Conservation (phyloP, 805 yeast species). For the Suhomyces kilbournensis region DNA sequence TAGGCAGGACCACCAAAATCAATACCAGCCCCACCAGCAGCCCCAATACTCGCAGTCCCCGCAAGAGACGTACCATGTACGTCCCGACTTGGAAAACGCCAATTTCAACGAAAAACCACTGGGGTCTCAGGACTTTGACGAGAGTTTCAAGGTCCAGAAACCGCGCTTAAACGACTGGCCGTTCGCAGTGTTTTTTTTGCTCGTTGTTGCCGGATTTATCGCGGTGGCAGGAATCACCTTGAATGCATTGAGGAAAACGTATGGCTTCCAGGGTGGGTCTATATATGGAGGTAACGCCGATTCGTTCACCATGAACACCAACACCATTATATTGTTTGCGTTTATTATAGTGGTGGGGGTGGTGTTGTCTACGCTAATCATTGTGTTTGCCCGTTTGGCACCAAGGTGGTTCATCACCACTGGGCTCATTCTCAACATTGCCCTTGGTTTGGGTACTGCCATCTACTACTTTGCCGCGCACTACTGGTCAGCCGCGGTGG, state of each 20-base stretch:
- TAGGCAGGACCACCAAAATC: not conserved
- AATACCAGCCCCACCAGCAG: not conserved
- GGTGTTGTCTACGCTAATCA: conserved; percentile 53
- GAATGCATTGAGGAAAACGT: conserved; percentile 57
- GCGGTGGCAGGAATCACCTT: conserved; percentile 69
- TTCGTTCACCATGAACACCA: conserved; percentile 68
- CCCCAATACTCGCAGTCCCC: not conserved
- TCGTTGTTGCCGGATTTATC: conserved; percentile 58
- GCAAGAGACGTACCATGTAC: conserved; percentile 11
- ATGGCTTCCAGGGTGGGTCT: conserved; percentile 56
- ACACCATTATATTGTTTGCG: conserved; percentile 67
- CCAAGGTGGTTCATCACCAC: conserved; percentile 67
- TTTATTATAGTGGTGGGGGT: conserved; percentile 62
- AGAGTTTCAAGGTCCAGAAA: conserved; percentile 60
- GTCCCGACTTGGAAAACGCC: conserved; percentile 31
- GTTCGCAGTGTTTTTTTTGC: conserved; percentile 52
- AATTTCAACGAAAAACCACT: conserved; percentile 29
- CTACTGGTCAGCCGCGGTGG: conserved; percentile 80
- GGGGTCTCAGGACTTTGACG: conserved; percentile 48
- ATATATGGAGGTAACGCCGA: conserved; percentile 49
- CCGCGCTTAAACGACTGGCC: conserved; percentile 73
- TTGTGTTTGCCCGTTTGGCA: conserved; percentile 58
- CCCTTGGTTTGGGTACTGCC: conserved; percentile 71
- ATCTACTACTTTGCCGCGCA: conserved; percentile 65
- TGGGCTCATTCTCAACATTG: conserved; percentile 64